Percentiles rank a stretch among this genome's conserved stretches.
These are phyloP conservation scores for Epichloe brachyelytri DNA, from an alignment of 2,329 filamentous ascomycete species.

Conservation along the genomic window DNA sequence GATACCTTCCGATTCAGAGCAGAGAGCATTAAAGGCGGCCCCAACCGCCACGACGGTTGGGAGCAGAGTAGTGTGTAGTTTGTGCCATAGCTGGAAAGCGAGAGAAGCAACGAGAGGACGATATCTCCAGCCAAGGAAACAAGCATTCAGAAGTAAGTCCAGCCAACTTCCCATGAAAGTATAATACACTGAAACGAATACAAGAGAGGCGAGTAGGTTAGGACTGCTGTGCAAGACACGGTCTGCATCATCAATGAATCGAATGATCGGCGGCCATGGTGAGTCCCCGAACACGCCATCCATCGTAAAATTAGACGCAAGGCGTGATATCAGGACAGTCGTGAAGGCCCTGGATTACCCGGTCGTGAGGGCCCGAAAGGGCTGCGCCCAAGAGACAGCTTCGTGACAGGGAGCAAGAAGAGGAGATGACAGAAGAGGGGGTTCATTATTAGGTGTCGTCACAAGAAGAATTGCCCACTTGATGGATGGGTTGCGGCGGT, in stretches of 20 bases:
- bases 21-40: background rate
- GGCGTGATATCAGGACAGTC: background rate
- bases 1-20: background rate
- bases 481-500: background rate
- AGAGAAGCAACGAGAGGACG: background rate
- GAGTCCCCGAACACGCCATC: conserved; percentile 15
- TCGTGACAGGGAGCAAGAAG: conserved; percentile 4
- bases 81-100: background rate
- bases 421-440: background rate
- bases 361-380: background rate
- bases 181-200: conserved; percentile 9
- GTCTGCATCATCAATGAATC: conserved; percentile 11
- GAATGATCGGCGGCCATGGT: conserved; percentile 10
- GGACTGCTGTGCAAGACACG: conserved; percentile 2
- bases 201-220: background rate
- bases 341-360: background rate
- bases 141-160: conserved; percentile 11
- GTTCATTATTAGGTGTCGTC: background rate
- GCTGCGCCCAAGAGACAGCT: background rate
- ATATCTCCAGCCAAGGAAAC: conserved; percentile 1
- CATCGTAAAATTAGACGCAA: conserved; percentile 9
- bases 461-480: background rate
- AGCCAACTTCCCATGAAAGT: conserved; percentile 9
- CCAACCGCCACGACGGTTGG: background rate
- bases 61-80: background rate